Evolutionary conservation across 2,329 filamentous ascomycete genomes (phyloP).

Genomic region (Clarireedia homoeocarpa): DNA sequence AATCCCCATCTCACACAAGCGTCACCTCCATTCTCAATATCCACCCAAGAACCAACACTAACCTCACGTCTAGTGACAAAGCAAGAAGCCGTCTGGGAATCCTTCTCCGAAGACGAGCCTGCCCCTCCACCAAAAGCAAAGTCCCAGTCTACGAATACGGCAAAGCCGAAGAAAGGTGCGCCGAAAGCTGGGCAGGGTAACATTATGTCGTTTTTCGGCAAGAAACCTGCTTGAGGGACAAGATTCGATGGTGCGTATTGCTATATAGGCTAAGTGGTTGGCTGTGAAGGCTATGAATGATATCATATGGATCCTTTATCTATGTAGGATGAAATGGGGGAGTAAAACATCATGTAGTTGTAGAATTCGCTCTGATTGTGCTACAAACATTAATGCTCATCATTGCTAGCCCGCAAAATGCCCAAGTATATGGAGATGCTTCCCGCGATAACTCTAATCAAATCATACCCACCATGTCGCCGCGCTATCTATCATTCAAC

Average conservation of each 20-base stretch:
- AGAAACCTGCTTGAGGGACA: slow-evolving; percentile 44
- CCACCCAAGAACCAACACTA: not conserved
- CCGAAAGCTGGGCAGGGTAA: slow-evolving; percentile 60
- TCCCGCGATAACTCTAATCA: not conserved
- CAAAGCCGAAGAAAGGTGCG: slow-evolving; percentile 47
- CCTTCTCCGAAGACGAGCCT: slow-evolving; percentile 84
- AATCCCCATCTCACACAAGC: not conserved
- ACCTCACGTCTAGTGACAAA: slow-evolving; percentile 57
- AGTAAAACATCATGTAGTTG: no score
- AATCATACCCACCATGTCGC: not conserved
- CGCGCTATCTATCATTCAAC: not conserved
- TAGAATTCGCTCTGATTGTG: no score
- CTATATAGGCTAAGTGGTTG: not conserved
- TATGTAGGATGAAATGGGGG: no score
- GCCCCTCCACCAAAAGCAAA: slow-evolving; percentile 45
- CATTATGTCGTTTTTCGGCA: slow-evolving; percentile 89
- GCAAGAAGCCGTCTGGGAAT: slow-evolving; percentile 81
- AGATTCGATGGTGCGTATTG: not conserved
- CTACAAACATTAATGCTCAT: not conserved
- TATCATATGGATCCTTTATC: no score
- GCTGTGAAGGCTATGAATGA: not conserved
- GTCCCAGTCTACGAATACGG: slow-evolving; percentile 27
- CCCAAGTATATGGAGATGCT: not conserved
- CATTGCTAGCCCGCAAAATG: no score
- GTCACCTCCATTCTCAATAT: not conserved